These are phyloP conservation scores for Parmelia sp. DNA, from an alignment of 495 filamentous ascomycete genomes.

Conservation along the genomic window DNA sequence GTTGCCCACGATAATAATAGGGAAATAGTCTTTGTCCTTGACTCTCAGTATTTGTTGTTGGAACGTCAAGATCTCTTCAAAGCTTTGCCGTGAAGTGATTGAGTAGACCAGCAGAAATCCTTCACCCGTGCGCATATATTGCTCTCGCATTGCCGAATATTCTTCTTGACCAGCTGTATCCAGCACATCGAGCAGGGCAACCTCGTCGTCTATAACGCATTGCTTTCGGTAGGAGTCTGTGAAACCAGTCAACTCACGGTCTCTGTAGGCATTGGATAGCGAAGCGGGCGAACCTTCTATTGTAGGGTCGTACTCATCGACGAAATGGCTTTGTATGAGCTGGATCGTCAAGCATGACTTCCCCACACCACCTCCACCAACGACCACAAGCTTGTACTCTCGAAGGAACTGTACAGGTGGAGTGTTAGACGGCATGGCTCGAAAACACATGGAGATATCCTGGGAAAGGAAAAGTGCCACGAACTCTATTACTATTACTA, in stretches of 20 bases:
- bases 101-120: slow-evolving; percentile 97
- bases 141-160: slow-evolving; percentile 98
- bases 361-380: slow-evolving; percentile 95
- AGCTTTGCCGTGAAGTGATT: slow-evolving; percentile 93
- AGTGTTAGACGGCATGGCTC: slow-evolving; percentile 23
- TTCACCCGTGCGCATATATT: slow-evolving; percentile 99
- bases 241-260: slow-evolving; percentile 3
- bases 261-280: neutral
- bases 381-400: slow-evolving; percentile 98
- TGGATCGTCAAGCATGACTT: slow-evolving; percentile 99
- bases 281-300: slow-evolving; percentile 74
- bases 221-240: slow-evolving; percentile 99
- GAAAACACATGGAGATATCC: neutral
- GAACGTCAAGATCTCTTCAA: slow-evolving; percentile 96
- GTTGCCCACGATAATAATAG: slow-evolving; percentile 98
- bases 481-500: slow-evolving; percentile 25
- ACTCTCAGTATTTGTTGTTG: slow-evolving; percentile 97
- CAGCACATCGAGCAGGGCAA: slow-evolving; percentile 92
- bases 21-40: slow-evolving; percentile 99
- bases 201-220: slow-evolving; percentile 96
- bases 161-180: slow-evolving; percentile 98
- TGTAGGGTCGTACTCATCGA: slow-evolving; percentile 98
- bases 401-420: slow-evolving; percentile 66
- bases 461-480: slow-evolving; percentile 15
- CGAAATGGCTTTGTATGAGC: slow-evolving; percentile 97